Evolutionary conservation across 495 filamentous ascomycete genomes (phyloP), one percentile per base, ranked within the genome.

Genomic region (Trichocladium antarcticum): DNA sequence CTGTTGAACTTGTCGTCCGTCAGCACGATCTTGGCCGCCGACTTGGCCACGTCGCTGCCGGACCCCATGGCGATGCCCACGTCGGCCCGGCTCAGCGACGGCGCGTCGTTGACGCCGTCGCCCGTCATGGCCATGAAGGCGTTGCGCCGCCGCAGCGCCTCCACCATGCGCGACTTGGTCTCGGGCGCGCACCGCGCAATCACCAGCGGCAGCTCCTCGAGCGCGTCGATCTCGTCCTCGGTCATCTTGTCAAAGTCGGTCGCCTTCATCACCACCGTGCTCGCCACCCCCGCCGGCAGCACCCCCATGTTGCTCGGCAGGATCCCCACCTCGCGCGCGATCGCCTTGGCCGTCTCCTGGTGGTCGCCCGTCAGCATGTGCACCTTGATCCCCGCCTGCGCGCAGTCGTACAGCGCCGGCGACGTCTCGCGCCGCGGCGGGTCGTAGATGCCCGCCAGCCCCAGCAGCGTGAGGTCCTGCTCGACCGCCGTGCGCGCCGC

Each of bases 31-130:
- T 89, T 87, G 4, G 87, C 81, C 1, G 87, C 87, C 29, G 84
- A 85, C 61, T 89, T 93, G 21, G 88, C 88, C n/a, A 94, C 88
- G 53, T 94, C 89, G 20, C 83, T 88, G 5, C 88, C 89, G 37
- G 81, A 77, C 12, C 85, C 86, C 85, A 90, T 89, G 17, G 85
- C 86, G 49, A 92, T 92, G 22, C 86, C 86, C 7, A 89, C 84
- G 55, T 92, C 86, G 3, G 87, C 83, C 19, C 78, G 70, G 50
- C 82, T 83, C 22, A 93, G 70, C 10, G 83, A 84, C 0, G 87
- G 87, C 1, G 85, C 84, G 53, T 93, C 86, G 55, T 93, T 93
- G 41, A 93, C 87, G 5, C 87, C 86, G 58, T 93, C 87, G 12
- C 86, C 78, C 6, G 76, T 81, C 76, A 81, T 81, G 41, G 74